These are phyloP conservation scores for Aureobasidium melanogenum DNA, from an alignment of 2,329 filamentous ascomycete genomes.

Conservation along the genomic window DNA sequence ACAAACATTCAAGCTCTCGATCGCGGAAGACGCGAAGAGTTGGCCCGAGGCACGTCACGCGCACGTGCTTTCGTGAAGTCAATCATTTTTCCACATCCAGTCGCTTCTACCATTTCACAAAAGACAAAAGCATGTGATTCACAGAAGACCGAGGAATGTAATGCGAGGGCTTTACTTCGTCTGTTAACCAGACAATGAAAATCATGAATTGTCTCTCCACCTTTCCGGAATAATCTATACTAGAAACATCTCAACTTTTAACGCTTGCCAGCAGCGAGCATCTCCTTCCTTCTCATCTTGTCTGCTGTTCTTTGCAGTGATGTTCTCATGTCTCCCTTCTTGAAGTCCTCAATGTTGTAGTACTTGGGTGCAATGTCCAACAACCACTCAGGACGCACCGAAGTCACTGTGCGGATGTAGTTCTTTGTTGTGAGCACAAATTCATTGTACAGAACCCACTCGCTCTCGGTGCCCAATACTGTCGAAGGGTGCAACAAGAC, in stretches of 20 bases:
- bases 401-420: conserved; percentile 90
- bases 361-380: conserved; percentile 92
- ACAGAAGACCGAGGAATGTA: not conserved
- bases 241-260: not conserved
- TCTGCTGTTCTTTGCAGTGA: conserved; percentile 47
- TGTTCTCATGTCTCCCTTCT: conserved; percentile 75
- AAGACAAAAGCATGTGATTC: not conserved
- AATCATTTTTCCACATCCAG: not conserved
- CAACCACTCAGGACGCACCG: conserved; percentile 89
- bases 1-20: not conserved
- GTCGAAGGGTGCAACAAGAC: conserved; percentile 92
- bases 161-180: not conserved
- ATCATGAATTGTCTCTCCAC: not conserved
- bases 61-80: not conserved
- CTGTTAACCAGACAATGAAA: not conserved
- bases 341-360: conserved; percentile 77
- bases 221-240: not conserved
- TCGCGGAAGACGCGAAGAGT: not conserved
- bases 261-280: conserved; percentile 10
- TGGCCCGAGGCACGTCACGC: not conserved
- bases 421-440: conserved; percentile 98
- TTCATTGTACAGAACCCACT: conserved; percentile 98
- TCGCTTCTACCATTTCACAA: not conserved
- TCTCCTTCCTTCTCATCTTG: conserved; percentile 34
- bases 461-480: conserved; percentile 76